These are phyloP conservation scores for Ogataea kodamae DNA, from an alignment of 805 yeast species.

Conservation along the genomic window DNA sequence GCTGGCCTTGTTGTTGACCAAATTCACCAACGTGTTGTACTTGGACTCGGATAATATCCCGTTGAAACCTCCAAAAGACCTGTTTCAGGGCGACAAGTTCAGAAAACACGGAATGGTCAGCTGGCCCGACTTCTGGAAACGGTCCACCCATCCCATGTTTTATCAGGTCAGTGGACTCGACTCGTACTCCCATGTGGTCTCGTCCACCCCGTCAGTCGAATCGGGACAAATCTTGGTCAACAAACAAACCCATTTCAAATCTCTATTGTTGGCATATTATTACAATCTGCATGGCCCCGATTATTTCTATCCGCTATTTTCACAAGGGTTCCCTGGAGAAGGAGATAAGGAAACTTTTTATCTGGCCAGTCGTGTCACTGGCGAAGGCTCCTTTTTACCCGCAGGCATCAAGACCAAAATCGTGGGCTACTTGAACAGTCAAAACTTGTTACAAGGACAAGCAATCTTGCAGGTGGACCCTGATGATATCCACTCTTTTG, in stretches of 20 bases:
- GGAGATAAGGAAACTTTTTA: slow-evolving; percentile 79
- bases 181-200: slow-evolving; percentile 29
- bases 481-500: slow-evolving; percentile 19
- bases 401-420: slow-evolving; percentile 31
- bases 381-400: slow-evolving; percentile 27
- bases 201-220: slow-evolving; percentile 58
- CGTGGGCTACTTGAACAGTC: slow-evolving; percentile 28
- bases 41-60: slow-evolving; percentile 51
- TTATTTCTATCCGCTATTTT: slow-evolving; percentile 62
- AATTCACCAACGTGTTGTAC: slow-evolving; percentile 44
- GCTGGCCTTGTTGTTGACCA: slow-evolving; percentile 45
- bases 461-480: slow-evolving; percentile 33
- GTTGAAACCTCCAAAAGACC: slow-evolving; percentile 35
- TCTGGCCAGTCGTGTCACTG: slow-evolving; percentile 55
- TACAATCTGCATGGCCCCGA: slow-evolving; percentile 66
- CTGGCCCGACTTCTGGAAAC: slow-evolving; percentile 70
- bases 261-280: slow-evolving; percentile 56
- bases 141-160: slow-evolving; percentile 57
- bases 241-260: slow-evolving; percentile 54
- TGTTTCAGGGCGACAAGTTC: slow-evolving; percentile 44
- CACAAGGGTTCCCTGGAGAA: slow-evolving; percentile 74
- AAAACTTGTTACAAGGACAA: slow-evolving; percentile 28
- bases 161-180: slow-evolving; percentile 46
- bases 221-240: slow-evolving; percentile 67
- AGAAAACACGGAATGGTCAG: slow-evolving; percentile 44